Evolutionary conservation across 2,329 filamentous ascomycete genomes (phyloP).

Genomic region (Emericellopsis cladophorae): DNA sequence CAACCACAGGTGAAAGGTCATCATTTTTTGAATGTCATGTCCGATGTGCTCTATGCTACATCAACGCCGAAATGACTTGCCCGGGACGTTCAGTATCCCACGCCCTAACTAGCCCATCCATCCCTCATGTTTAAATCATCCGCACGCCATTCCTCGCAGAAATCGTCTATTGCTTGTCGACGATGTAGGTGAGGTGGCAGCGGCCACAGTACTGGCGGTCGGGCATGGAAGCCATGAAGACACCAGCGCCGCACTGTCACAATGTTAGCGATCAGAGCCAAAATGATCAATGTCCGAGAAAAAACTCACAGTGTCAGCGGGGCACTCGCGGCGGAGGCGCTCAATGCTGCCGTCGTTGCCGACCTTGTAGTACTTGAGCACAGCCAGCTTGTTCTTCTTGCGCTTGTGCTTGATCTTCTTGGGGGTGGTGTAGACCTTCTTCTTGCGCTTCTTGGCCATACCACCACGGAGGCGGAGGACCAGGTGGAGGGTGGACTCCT

Average conservation of each 20-base stretch:
- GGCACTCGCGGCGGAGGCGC: conserved; percentile 97
- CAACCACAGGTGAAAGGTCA: too few relatives aligned
- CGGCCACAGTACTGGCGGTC: conserved; percentile 94
- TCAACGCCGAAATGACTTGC: conserved; percentile 13
- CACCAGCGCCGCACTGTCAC: conserved; percentile 86
- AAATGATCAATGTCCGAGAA: too few relatives aligned
- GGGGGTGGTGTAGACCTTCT: conserved; percentile 99
- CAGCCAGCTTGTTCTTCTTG: conserved; percentile 99
- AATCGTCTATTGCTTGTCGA: conserved; percentile 48
- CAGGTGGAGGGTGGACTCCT: conserved; percentile 97
- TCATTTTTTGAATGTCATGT: background rate
- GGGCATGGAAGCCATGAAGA: conserved; percentile 99
- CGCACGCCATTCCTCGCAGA: conserved; percentile 9
- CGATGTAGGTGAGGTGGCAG: conserved; percentile 63
- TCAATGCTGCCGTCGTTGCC: conserved; percentile 99
- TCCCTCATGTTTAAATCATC: conserved; percentile 8
- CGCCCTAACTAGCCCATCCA: background rate
- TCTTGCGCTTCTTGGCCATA: conserved; percentile 95
- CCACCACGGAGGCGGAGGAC: conserved; percentile 97
- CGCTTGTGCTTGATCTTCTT: conserved; percentile 99
- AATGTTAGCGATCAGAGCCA: background rate
- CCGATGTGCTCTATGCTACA: conserved; percentile 12
- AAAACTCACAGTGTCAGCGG: conserved; percentile 65
- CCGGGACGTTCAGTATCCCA: too few relatives aligned
- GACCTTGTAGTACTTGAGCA: conserved; percentile 99